phyloP scores from a whole-genome alignment of 495 filamentous ascomycete genomes.

The Penicillium coprophilum region DNA sequence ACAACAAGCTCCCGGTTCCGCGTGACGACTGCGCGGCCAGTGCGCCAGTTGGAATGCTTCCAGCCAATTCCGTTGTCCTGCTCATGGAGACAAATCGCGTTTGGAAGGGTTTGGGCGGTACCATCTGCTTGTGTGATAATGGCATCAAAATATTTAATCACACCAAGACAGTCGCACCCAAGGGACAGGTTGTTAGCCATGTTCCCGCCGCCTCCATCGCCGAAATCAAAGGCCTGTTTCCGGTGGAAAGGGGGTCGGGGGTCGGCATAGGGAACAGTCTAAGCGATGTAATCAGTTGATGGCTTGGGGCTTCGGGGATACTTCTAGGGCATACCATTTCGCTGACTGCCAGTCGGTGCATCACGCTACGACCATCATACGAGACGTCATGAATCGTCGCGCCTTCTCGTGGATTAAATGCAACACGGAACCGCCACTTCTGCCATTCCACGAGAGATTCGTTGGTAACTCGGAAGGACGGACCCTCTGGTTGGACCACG shows the following conservation, averaged over 20 bases:
- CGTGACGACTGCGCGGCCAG: conserved; percentile 61
- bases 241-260: conserved; percentile 67
- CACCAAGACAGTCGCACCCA: conserved; percentile 69
- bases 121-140: conserved; percentile 57
- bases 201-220: conserved; percentile 66
- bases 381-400: conserved; percentile 67
- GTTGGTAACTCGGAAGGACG: conserved; percentile 61
- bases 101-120: conserved; percentile 54
- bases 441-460: conserved; percentile 62
- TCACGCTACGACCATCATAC: conserved; percentile 70
- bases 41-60: conserved; percentile 74
- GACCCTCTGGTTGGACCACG: conserved; percentile 76
- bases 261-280: conserved; percentile 65
- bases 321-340: conserved; percentile 54
- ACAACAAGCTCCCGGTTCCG: conserved; percentile 61
- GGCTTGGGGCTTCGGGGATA: not conserved
- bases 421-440: conserved; percentile 68
- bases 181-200: conserved; percentile 69
- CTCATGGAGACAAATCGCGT: conserved; percentile 69
- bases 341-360: conserved; percentile 69
- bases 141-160: conserved; percentile 66
- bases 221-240: conserved; percentile 73
- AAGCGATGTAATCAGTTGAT: not conserved
- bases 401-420: conserved; percentile 68
- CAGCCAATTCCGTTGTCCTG: conserved; percentile 69